Conservation (phyloP, 306 rosid species). For the Pterocarpus macrocarpus region DNA sequence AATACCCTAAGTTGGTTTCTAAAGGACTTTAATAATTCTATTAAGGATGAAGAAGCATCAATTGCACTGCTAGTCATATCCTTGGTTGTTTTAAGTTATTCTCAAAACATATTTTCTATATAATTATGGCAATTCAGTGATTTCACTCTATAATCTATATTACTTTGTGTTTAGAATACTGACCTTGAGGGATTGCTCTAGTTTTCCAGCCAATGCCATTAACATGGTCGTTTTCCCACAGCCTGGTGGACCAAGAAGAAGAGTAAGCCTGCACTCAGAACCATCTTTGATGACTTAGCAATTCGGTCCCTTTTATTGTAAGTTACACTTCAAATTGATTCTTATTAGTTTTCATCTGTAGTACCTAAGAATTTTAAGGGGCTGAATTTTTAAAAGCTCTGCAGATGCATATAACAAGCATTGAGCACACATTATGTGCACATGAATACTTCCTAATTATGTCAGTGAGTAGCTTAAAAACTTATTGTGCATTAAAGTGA, state of each 20-base stretch:
- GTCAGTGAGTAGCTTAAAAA: conserved; percentile 20
- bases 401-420: neutral
- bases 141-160: conserved; percentile 8
- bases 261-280: conserved; percentile 69
- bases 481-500: neutral
- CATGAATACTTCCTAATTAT: neutral
- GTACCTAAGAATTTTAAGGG: neutral
- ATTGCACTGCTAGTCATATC: conserved; percentile 14
- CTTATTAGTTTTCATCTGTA: conserved; percentile 23
- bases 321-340: neutral
- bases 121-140: conserved; percentile 21
- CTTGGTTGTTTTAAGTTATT: conserved; percentile 25
- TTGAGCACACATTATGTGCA: conserved; percentile 30
- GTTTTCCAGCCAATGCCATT: conserved; percentile 65
- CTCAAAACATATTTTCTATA: conserved; percentile 1
- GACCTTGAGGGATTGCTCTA: conserved; percentile 63
- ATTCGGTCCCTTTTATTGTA: conserved; percentile 24
- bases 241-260: conserved; percentile 73
- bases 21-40: conserved; percentile 11
- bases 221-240: conserved; percentile 67
- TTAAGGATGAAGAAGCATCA: conserved; percentile 34
- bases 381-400: conserved; percentile 17
- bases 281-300: conserved; percentile 43
- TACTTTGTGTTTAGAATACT: conserved; percentile 39
- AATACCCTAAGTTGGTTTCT: conserved; percentile 36